Percentiles rank a stretch among this genome's conserved stretches.
Conservation (phyloP, 164 flowering plant genomes). For the Berberis thunbergii region DNA sequence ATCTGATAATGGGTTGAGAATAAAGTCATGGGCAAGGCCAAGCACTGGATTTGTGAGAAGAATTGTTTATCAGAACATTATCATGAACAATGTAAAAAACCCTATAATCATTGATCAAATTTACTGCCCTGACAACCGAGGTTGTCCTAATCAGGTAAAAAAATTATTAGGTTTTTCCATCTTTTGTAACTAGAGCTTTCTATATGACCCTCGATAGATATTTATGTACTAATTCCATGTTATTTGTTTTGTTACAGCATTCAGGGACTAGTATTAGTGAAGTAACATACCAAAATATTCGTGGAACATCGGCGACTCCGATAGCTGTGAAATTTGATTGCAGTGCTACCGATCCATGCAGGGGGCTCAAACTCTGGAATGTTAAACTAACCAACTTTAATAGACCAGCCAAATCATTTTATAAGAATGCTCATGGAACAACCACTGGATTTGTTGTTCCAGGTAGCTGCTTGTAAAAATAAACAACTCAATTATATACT, state of each 20-base stretch:
- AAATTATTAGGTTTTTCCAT: neutral
- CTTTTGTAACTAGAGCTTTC: neutral
- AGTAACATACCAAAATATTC: conserved; percentile 16
- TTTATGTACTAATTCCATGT: neutral
- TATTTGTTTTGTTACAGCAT: conserved; percentile 12
- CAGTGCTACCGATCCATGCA: neutral
- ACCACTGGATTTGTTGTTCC: neutral
- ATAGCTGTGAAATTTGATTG: conserved; percentile 1
- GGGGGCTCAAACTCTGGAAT: neutral
- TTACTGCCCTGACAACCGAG: conserved; percentile 45
- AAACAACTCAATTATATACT: too few species aligned
- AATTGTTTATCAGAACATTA: conserved; percentile 34
- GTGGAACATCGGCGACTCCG: neutral
- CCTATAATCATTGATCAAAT: conserved; percentile 62
- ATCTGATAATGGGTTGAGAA: conserved; percentile 7
- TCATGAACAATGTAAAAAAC: conserved; percentile 17
- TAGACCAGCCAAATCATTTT: neutral
- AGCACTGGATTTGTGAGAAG: conserved; percentile 51
- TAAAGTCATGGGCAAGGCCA: conserved; percentile 6
- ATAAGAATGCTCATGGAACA: neutral
- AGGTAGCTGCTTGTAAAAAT: neutral
- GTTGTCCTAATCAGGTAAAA: conserved; percentile 49
- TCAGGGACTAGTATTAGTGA: conserved; percentile 28
- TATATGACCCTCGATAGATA: neutral
- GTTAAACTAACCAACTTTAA: neutral